Base-by-base conservation (phyloP, 768 basidiomycete genomes). In the Clitopilus passeckerianus region DNA sequence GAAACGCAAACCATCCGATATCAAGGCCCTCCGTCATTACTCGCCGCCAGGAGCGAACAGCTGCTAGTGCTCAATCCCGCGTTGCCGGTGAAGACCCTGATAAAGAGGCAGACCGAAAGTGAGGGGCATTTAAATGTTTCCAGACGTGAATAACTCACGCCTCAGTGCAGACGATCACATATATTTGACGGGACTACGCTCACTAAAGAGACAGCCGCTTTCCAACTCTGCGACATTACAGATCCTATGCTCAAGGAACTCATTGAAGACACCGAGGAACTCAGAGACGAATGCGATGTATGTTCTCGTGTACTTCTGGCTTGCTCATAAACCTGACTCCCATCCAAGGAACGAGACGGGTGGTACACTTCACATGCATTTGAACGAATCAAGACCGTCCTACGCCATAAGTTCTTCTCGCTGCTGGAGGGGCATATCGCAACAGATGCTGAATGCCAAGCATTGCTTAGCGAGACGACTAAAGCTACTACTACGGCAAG, bases 151-250 rank as follows among this genome's bases (percentile, higher is more conserved):
- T 57, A 18, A 20, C 56, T 58, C 27, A 63, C 20, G 55, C 4
- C 1, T n/a, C 46, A 10, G 2, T 3, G 6, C 58, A 86, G 86
- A 62, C 79, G 77, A 65, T 89, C 89, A 0, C 93, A 98, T 70
- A 81, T 94, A 33, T 99, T 98, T 64, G 93, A 99, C 69, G 97
- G 96, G 0, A 69, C 84, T 59, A 83, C 83, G 6, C 72, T 93
- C 52, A 85, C 88, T 50, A 87, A 89, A 65, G 91, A 96, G 70
- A 90, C 92, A 0, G 94, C 93, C 1, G 91, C 93, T 16, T 99
- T 93, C 74, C 97, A 98, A 71, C 78, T 99, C 6, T 91, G 91
- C 70, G 97, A 99, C 70, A 90, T 99, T 63, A 74, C 79, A 6
- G 97, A 99, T 69, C 86, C 87, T 6, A 88, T 95, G 82, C 72